A percentile compares a stretch with the other conserved stretches of the same genome.
These are phyloP conservation scores for Colletotrichum godetiae DNA, from an alignment of 2,329 filamentous ascomycete species.

Conservation along the genomic window DNA sequence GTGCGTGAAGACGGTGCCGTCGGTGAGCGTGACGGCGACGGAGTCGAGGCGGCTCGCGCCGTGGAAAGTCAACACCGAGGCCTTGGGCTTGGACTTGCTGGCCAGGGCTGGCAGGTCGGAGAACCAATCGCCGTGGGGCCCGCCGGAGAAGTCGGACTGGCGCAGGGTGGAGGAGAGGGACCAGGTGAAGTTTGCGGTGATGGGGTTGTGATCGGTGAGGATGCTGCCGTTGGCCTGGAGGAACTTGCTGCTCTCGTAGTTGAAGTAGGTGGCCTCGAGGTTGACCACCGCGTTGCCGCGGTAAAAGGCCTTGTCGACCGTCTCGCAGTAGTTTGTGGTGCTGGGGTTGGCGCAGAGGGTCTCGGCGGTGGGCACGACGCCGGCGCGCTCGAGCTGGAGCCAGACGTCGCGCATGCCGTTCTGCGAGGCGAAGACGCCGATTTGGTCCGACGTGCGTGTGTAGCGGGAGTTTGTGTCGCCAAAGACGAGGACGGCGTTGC, in stretches of 20 bases:
- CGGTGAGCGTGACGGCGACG: constrained; percentile 58
- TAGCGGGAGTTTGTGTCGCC: constrained; percentile 76
- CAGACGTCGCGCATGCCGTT: constrained; percentile 69
- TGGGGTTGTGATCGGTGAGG: constrained; percentile 73
- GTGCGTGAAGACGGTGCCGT: constrained; percentile 61
- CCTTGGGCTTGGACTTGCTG: constrained; percentile 44
- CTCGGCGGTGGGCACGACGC: constrained; percentile 57
- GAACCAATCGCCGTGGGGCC: constrained; percentile 64
- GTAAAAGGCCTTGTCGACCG: constrained; percentile 75
- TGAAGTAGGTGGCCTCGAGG: constrained; percentile 61
- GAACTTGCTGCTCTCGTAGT: constrained; percentile 68
- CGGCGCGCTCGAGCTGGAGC: constrained; percentile 64
- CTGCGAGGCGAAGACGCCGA: constrained; percentile 60
- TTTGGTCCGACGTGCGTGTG: constrained; percentile 65
- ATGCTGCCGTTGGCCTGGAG: constrained; percentile 66
- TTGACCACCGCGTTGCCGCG: constrained; percentile 59
- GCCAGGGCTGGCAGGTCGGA: constrained; percentile 60
- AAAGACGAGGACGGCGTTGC: constrained; percentile 72
- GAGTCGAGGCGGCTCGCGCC: constrained; percentile 62
- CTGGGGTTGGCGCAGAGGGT: constrained; percentile 69
- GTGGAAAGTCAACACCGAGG: constrained; percentile 54
- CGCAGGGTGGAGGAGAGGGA: constrained; percentile 48
- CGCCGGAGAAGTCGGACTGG: constrained; percentile 60
- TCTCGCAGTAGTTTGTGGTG: constrained; percentile 67
- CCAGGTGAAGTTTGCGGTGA: constrained; percentile 67